A percentile compares a stretch with the other conserved stretches of the same genome.
These are phyloP conservation scores for Cucurbita argyrosperma DNA, from an alignment of 306 rosid genomes.

Conservation along the genomic window DNA sequence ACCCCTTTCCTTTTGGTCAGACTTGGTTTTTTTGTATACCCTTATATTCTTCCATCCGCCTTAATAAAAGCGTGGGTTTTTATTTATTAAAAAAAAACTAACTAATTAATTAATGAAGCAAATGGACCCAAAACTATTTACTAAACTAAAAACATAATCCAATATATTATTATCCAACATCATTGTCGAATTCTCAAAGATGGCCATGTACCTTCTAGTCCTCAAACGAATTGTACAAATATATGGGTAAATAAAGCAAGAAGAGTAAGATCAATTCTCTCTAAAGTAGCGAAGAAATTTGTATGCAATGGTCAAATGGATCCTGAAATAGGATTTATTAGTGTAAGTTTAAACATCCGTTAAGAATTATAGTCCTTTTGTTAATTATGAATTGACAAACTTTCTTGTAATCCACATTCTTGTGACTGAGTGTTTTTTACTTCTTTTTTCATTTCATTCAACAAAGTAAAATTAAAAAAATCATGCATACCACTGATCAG, in stretches of 20 bases:
- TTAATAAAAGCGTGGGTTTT: too few species aligned
- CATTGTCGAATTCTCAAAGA: not conserved
- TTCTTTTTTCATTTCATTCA: not conserved
- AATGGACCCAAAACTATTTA: not conserved
- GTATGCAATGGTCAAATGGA: not conserved
- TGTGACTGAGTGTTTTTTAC: not conserved
- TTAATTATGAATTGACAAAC: not conserved
- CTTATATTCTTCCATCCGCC: too few species aligned
- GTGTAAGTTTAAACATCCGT: too few species aligned
- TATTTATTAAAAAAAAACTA: not conserved
- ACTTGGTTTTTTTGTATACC: too few species aligned
- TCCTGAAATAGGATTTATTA: not conserved
- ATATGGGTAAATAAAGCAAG: not conserved
- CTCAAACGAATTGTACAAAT: not conserved
- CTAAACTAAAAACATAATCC: not conserved
- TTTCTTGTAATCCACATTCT: not conserved
- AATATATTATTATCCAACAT: not conserved
- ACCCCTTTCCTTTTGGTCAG: too few species aligned
- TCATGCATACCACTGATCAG: conserved; percentile 69
- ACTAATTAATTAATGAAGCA: not conserved
- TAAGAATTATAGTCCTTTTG: not conserved
- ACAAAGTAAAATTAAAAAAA: not conserved
- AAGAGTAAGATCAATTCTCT: not conserved
- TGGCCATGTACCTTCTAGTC: not conserved
- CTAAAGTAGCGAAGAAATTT: not conserved